phyloP scores from a whole-genome alignment of 163 green algal species.

The Picocystis sp. region DNA sequence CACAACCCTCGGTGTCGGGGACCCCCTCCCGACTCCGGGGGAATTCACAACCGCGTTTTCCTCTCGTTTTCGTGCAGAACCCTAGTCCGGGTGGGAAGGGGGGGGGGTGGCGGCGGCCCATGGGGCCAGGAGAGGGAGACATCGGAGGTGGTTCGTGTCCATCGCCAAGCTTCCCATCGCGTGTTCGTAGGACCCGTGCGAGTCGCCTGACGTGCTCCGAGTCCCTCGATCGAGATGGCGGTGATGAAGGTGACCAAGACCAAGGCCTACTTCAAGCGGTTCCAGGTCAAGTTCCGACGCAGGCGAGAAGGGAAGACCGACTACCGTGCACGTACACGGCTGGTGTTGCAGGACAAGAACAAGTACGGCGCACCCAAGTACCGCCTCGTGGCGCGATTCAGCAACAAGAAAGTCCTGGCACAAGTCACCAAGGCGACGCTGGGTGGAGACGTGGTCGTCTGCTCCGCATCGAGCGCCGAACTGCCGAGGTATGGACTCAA shows the following conservation, averaged over 20 bases:
- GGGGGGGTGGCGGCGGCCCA: too few relatives aligned
- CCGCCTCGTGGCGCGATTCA: conserved; percentile 86
- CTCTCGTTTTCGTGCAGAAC: too few relatives aligned
- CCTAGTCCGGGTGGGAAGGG: too few relatives aligned
- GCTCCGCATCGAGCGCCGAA: conserved; percentile 77
- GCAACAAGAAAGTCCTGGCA: conserved; percentile 77
- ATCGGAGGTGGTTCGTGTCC: too few relatives aligned
- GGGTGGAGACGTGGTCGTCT: conserved; percentile 75
- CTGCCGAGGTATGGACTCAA: conserved; percentile 84
- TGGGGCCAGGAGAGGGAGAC: too few relatives aligned
- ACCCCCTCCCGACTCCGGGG: too few relatives aligned
- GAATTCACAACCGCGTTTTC: too few relatives aligned
- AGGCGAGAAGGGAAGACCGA: conserved; percentile 68
- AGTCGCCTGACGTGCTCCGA: too few relatives aligned
- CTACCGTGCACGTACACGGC: conserved; percentile 69
- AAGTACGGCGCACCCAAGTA: conserved; percentile 92
- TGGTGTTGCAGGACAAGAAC: conserved; percentile 99
- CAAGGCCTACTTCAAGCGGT: conserved; percentile 74
- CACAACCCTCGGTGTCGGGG: too few relatives aligned
- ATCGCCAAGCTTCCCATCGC: too few relatives aligned
- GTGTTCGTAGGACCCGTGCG: too few relatives aligned
- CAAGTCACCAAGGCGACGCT: conserved; percentile 88
- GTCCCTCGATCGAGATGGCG: conserved; percentile 26
- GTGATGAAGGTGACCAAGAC: conserved; percentile 76
- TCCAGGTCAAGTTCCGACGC: conserved; percentile 89